These are phyloP conservation scores for Brassica balearica DNA, from an alignment of 441 rosid genomes.

Conservation along the genomic window DNA sequence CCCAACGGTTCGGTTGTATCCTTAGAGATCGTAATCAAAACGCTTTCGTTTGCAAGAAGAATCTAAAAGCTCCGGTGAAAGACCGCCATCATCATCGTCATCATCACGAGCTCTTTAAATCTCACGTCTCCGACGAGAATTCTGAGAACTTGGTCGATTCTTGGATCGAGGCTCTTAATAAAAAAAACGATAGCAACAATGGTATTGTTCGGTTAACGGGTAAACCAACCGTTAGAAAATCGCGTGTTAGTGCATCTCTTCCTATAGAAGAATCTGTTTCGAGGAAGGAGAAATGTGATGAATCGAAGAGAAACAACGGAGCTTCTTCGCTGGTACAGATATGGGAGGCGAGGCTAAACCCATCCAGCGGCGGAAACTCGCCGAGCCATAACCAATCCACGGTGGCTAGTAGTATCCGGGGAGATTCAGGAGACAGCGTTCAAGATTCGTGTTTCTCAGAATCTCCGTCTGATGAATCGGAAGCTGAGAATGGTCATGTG, in stretches of 20 bases:
- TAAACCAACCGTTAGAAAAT: slow-evolving; percentile 12
- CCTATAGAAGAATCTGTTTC: slow-evolving; percentile 12
- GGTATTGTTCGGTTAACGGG: neutral
- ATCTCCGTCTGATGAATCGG: slow-evolving; percentile 35
- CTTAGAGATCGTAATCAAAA: slow-evolving; percentile 67
- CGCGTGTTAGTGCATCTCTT: neutral
- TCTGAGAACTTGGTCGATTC: slow-evolving; percentile 36
- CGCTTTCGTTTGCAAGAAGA: slow-evolving; percentile 46
- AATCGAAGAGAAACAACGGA: slow-evolving; percentile 42
- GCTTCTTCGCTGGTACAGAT: slow-evolving; percentile 91
- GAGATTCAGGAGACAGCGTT: slow-evolving; percentile 36
- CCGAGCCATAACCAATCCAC: slow-evolving; percentile 42
- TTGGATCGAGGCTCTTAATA: slow-evolving; percentile 28
- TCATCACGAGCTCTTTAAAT: slow-evolving; percentile 1
- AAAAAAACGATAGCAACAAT: neutral
- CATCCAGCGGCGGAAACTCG: slow-evolving; percentile 46
- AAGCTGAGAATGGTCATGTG: neutral
- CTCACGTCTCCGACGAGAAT: slow-evolving; percentile 45
- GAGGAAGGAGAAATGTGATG: slow-evolving; percentile 1
- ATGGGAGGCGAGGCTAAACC: slow-evolving; percentile 85
- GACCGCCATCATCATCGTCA: slow-evolving; percentile 24
- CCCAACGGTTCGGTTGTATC: slow-evolving; percentile 64
- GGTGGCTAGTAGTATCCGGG: slow-evolving; percentile 21
- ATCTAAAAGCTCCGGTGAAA: slow-evolving; percentile 46
- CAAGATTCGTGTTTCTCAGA: slow-evolving; percentile 29